Base-by-base conservation (phyloP, 305 asterid species). In the Vinca major region DNA sequence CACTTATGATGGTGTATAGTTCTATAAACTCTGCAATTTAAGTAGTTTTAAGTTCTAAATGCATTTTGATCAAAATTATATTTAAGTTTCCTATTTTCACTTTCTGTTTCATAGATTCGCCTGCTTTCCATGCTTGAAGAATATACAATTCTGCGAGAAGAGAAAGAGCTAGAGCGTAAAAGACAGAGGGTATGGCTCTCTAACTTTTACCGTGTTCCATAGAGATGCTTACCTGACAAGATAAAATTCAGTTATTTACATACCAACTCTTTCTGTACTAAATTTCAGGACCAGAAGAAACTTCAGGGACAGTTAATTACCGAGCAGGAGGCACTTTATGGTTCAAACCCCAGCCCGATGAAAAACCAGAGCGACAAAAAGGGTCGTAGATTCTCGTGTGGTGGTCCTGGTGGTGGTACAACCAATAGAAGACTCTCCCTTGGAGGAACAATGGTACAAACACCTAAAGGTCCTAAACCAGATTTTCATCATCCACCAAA, bases 281-380 rank as follows among this genome's bases (percentile, higher is more conserved):
- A 50, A 63, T 49, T 17, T 73, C 87, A 93, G 99, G 97, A 93
- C 73, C 96, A 93, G 78, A 93, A 93, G 88, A 93, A 93, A 81
- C 93, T 92, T 74, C 94, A 90, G 82, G 98, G 94, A 40, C 98
- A 92, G 74, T 73, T 93, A 66, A 90, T 79, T 65, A 81, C 97
- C 4, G 99, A 93, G 83, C 96, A 93, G 78, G 97, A 93, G 82
- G 91, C 95, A 65, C 89, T 89, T 75, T 91, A 89, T 75, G 99
- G 99, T 62, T 91, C 97, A 57, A 93, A 91, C 79, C 97, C 99
- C 47, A 93, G 99, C 70, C 99, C 97, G 19, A 84, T 93, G 96
- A 93, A 89, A 85, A 87, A 87, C 80, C 95, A 84, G 80, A 84
- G 87, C 74, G 92, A 79, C 43, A 93, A 86, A 75, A 93, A 91